These are phyloP conservation scores for Trichoderma sp. DNA, from an alignment of 2,329 filamentous ascomycete genomes.

Conservation along the genomic window DNA sequence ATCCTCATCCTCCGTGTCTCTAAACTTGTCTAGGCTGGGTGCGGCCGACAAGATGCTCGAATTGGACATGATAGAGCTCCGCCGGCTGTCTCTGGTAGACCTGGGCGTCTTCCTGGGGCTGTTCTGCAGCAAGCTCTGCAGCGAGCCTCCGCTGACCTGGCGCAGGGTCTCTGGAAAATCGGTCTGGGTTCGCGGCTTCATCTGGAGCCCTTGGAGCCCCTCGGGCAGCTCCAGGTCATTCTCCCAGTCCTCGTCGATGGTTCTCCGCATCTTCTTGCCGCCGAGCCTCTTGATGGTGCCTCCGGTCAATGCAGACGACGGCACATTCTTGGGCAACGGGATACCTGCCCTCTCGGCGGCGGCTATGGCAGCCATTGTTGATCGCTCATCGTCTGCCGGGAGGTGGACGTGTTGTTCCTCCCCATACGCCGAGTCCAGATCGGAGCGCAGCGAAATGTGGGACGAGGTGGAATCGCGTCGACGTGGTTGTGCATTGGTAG, in stretches of 20 bases:
- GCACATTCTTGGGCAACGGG: slow-evolving; percentile 82
- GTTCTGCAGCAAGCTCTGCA: slow-evolving; percentile 50
- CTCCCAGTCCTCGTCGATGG: slow-evolving; percentile 78
- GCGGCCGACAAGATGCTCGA: slow-evolving; percentile 44
- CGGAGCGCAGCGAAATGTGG: slow-evolving; percentile 77
- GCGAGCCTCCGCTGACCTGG: slow-evolving; percentile 62
- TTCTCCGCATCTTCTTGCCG: slow-evolving; percentile 69
- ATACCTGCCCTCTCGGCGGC: slow-evolving; percentile 89
- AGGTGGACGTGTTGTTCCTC: slow-evolving; percentile 88
- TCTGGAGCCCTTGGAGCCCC: slow-evolving; percentile 58
- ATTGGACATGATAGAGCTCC: slow-evolving; percentile 35
- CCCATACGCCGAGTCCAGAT: slow-evolving; percentile 71
- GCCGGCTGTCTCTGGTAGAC: slow-evolving; percentile 32
- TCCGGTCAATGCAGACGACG: slow-evolving; percentile 83
- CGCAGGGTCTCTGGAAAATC: slow-evolving; percentile 69
- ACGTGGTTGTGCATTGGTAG: slow-evolving; percentile 39
- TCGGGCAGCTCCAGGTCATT: slow-evolving; percentile 73
- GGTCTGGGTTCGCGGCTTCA: slow-evolving; percentile 62
- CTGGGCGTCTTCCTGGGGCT: slow-evolving; percentile 50
- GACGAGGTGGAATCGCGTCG: slow-evolving; percentile 80
- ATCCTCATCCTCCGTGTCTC: slow-evolving; percentile 59
- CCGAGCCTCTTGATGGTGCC: slow-evolving; percentile 92
- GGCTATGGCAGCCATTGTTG: slow-evolving; percentile 81
- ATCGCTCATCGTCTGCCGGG: slow-evolving; percentile 80
- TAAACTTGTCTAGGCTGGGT: slow-evolving; percentile 64